Evolutionary conservation across 306 rosid species (phyloP).

Genomic region (Sesbania bispinosa): DNA sequence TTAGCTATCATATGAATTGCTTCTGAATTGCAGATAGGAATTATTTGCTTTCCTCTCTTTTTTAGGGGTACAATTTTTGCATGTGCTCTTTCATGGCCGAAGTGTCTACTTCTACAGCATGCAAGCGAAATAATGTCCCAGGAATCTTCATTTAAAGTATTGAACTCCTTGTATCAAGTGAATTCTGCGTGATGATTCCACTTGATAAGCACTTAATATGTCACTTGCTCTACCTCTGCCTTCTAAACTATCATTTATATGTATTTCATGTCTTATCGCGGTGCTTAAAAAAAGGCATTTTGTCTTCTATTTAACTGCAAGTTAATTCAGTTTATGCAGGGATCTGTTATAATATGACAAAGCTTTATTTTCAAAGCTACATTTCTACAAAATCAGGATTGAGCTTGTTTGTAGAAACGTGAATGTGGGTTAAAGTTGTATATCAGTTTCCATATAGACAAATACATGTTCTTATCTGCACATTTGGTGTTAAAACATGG

Average conservation of each 20-base stretch:
- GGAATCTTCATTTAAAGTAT: constrained; percentile 64
- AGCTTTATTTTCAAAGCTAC: background rate
- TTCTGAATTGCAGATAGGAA: background rate
- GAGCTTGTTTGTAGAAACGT: background rate
- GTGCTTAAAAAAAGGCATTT: background rate
- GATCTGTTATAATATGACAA: background rate
- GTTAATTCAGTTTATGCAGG: background rate
- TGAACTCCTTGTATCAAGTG: constrained; percentile 83
- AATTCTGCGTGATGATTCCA: constrained; percentile 12
- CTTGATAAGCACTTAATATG: background rate
- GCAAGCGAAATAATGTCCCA: constrained; percentile 72
- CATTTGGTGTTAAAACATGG: background rate
- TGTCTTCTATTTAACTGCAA: background rate
- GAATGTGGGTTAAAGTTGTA: background rate
- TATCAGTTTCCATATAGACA: background rate
- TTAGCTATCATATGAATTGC: background rate
- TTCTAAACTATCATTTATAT: background rate
- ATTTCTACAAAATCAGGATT: background rate
- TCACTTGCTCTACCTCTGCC: background rate
- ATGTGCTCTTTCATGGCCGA: constrained; percentile 76
- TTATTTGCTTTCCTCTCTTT: background rate
- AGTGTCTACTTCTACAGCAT: constrained; percentile 68
- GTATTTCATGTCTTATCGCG: background rate
- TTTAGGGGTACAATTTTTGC: constrained; percentile 74
- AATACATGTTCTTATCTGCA: background rate